These are phyloP conservation scores for Usnea hakonensis DNA, from an alignment of 495 filamentous ascomycete species.

Conservation along the genomic window DNA sequence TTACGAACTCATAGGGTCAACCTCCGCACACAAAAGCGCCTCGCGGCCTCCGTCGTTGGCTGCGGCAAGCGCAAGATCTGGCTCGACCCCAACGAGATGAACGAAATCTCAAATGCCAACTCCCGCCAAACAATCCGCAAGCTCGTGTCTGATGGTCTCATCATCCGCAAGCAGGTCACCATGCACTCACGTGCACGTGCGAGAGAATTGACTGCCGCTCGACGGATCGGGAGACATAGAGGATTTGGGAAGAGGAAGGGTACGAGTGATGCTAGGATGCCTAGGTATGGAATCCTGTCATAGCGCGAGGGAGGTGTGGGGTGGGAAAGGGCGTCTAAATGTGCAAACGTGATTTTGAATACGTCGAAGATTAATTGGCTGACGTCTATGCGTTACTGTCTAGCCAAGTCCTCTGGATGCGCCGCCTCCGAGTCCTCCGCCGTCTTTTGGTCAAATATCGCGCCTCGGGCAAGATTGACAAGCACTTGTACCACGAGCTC, in stretches of 20 bases:
- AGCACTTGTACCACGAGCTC: constrained; percentile 99
- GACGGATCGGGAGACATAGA: constrained; percentile 89
- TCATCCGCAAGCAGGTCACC: constrained; percentile 99
- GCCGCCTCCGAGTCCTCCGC: constrained; percentile 96
- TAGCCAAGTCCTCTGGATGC: constrained; percentile 98
- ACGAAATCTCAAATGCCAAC: constrained; percentile 99
- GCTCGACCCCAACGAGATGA: constrained; percentile 99
- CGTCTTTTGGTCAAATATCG: constrained; percentile 99
- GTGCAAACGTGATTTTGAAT: not conserved
- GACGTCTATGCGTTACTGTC: not conserved
- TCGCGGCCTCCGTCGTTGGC: constrained; percentile 94
- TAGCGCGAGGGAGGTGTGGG: not conserved
- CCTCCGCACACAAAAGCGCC: constrained; percentile 98
- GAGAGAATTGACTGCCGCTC: constrained; percentile 80
- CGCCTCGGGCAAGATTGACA: constrained; percentile 99
- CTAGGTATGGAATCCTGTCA: constrained; percentile 56
- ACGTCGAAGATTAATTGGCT: not conserved
- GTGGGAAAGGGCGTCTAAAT: not conserved
- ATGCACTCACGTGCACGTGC: constrained; percentile 98
- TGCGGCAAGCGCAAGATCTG: constrained; percentile 99
- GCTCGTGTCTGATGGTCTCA: constrained; percentile 98
- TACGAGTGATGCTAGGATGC: constrained; percentile 99
- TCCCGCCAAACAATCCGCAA: constrained; percentile 99
- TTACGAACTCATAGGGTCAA: constrained; percentile 73
- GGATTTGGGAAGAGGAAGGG: constrained; percentile 99